Evolutionary conservation across 2,329 filamentous ascomycete genomes (phyloP), one percentile per base, ranked within the genome.

Genomic region (Aspergillus glaucus): DNA sequence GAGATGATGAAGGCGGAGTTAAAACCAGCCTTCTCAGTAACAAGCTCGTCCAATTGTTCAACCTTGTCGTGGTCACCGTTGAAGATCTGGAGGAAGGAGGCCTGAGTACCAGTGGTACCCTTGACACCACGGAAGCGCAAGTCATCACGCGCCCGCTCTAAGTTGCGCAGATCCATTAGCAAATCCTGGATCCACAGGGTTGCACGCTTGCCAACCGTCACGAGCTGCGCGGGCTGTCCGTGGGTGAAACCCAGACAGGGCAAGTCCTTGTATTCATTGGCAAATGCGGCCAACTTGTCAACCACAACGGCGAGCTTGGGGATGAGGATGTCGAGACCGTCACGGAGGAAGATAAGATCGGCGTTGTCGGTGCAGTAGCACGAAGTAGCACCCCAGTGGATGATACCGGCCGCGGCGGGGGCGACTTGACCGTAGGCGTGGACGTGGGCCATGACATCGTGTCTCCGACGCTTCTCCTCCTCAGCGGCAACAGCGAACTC

Each of bases 221-320:
- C 83, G 55, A 84, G 72, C 60, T 82, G 79, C 8, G 79, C 75
- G 15, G 71, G 68, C 58, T 72, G 69, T 42, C 82, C 76, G 67
- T 92, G 87, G 6, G 88, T 94, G 71, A 86, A 93, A 6, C 80
- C 86, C 4, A 93, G 78, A 22, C 84, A 85, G 2, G 88, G 85
- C 55, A 85, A 71, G 49, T 80, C 77, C 71, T 89, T 89, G 75
- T 84, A 84, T 64, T 90, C 65, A 51, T 84, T 65, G 4, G 89
- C 86, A 65, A 95, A 93, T 28, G 76, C 67, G 21, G 79, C 76
- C 24, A 95, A 76, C 68, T 90, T 90, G 53, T 80, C 73, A 55
- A 95, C 85, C 48, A 90, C 85, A 58, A 83, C 88, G 46, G 88
- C 88, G 6, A 95, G 71, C 70, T 91, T 94, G 32, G 82, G 82